Evolutionary conservation across 352 stramenopile species (phyloP).

Genomic region (Globisporangium nodosum): DNA sequence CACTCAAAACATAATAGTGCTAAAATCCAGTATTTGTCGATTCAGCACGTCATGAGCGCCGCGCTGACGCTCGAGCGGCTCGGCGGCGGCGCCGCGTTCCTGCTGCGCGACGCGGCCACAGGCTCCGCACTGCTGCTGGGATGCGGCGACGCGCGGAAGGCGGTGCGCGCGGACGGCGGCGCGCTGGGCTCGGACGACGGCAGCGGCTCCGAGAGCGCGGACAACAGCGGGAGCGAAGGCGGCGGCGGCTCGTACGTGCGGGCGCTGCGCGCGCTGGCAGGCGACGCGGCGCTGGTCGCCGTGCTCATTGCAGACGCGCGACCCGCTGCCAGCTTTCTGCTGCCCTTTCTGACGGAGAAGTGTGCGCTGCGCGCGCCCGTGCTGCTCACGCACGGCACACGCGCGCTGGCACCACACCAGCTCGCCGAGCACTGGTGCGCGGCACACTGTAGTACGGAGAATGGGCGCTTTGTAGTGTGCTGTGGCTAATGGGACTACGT

Average conservation of each 20-base stretch:
- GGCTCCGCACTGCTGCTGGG: slow-evolving; percentile 47
- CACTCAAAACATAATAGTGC: neutral
- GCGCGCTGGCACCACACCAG: slow-evolving; percentile 62
- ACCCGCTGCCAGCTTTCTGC: slow-evolving; percentile 59
- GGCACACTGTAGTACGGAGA: too few relatives aligned
- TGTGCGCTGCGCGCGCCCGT: slow-evolving; percentile 31
- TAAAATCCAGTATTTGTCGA: neutral
- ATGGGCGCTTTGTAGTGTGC: too few relatives aligned
- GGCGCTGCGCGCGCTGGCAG: slow-evolving; percentile 51
- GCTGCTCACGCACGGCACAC: slow-evolving; percentile 73
- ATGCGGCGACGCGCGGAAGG: slow-evolving; percentile 41
- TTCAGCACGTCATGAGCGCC: slow-evolving; percentile 29
- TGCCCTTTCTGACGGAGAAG: slow-evolving; percentile 70
- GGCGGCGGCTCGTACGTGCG: slow-evolving; percentile 35
- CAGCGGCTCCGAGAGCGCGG: slow-evolving; percentile 23
- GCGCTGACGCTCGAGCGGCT: slow-evolving; percentile 53
- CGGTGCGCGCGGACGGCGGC: slow-evolving; percentile 1
- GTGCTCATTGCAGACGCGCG: slow-evolving; percentile 70
- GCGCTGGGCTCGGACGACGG: slow-evolving; percentile 32
- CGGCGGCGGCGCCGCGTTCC: slow-evolving; percentile 57
- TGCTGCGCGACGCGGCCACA: slow-evolving; percentile 54
- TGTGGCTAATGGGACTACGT: too few relatives aligned
- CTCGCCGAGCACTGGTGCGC: slow-evolving; percentile 71
- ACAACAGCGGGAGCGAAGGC: slow-evolving; percentile 21
- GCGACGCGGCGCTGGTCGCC: slow-evolving; percentile 30